phyloP scores from a whole-genome alignment of 106 monocot species.

The Amphibolis antarctica region DNA sequence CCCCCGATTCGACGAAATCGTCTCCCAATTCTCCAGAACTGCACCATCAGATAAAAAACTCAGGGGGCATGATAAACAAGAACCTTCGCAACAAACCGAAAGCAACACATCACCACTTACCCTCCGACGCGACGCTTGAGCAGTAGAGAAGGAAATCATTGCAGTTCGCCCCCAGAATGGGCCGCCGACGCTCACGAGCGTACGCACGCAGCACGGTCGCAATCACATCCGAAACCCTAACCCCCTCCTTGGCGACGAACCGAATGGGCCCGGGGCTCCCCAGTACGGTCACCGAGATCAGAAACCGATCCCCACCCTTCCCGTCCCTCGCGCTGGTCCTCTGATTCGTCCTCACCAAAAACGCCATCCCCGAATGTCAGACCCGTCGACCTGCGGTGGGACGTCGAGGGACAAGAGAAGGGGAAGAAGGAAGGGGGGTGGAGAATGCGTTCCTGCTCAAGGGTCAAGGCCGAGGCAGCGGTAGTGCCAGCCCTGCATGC shows the following conservation, averaged over 20 bases:
- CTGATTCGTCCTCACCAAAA: not conserved
- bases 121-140: constrained; percentile 6
- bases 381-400: not conserved
- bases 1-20: constrained; percentile 20
- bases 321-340: constrained; percentile 5
- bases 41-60: constrained; percentile 3
- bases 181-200: constrained; percentile 23
- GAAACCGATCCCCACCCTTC: constrained; percentile 5
- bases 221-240: constrained; percentile 16
- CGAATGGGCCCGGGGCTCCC: constrained; percentile 28
- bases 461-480: constrained; percentile 36
- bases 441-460: constrained; percentile 3
- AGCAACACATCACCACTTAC: not conserved
- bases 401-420: not conserved
- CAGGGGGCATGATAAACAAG: no score
- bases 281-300: constrained; percentile 22
- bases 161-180: constrained; percentile 19
- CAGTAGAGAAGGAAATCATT: constrained; percentile 19
- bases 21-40: constrained; percentile 29
- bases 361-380: constrained; percentile 3
- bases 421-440: no score
- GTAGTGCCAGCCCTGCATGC: constrained; percentile 30
- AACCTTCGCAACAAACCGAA: not conserved
- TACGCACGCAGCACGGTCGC: constrained; percentile 15
- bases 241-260: constrained; percentile 18